Conservation (phyloP, 2,329 filamentous ascomycete genomes). For the Neophaeococcomyces mojaviensis region DNA sequence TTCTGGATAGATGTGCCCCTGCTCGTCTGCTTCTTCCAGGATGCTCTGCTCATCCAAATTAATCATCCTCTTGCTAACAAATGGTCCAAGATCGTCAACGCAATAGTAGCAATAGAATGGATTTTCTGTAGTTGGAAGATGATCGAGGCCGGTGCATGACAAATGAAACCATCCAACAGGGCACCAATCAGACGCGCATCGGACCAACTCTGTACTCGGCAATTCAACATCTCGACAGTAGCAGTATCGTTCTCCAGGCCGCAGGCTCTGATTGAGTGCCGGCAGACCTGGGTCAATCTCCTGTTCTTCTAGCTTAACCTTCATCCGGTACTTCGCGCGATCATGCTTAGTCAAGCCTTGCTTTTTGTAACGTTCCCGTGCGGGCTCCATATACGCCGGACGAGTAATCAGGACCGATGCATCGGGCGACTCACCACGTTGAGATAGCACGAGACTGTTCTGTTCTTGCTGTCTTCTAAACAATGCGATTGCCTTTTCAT, state of each 20-base stretch:
- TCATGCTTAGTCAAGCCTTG: slow-evolving; percentile 13
- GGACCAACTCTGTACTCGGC: slow-evolving; percentile 8
- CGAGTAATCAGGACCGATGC: slow-evolving; percentile 5
- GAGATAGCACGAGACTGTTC: background rate
- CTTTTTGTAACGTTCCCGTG: slow-evolving; percentile 16
- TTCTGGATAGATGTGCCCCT: background rate
- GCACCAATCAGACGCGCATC: slow-evolving; percentile 13
- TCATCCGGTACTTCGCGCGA: slow-evolving; percentile 1
- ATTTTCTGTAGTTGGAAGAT: slow-evolving; percentile 8
- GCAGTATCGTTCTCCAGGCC: slow-evolving; percentile 5
- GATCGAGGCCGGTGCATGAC: slow-evolving; percentile 12
- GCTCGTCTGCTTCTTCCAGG: background rate
- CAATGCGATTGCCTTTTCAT: background rate
- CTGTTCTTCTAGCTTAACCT: background rate
- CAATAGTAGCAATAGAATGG: slow-evolving; percentile 14
- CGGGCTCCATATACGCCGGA: slow-evolving; percentile 5
- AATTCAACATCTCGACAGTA: slow-evolving; percentile 12
- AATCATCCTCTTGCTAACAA: background rate
- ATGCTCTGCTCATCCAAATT: background rate
- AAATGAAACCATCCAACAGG: slow-evolving; percentile 16
- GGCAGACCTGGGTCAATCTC: background rate
- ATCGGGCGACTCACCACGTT: background rate
- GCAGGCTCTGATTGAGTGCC: background rate
- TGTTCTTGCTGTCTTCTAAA: background rate
- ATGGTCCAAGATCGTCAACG: background rate